Percentiles rank a stretch among this genome's conserved stretches.
Evolutionary conservation across 2,329 filamentous ascomycete species (phyloP).

Genomic region (Paecilomyces formosus): DNA sequence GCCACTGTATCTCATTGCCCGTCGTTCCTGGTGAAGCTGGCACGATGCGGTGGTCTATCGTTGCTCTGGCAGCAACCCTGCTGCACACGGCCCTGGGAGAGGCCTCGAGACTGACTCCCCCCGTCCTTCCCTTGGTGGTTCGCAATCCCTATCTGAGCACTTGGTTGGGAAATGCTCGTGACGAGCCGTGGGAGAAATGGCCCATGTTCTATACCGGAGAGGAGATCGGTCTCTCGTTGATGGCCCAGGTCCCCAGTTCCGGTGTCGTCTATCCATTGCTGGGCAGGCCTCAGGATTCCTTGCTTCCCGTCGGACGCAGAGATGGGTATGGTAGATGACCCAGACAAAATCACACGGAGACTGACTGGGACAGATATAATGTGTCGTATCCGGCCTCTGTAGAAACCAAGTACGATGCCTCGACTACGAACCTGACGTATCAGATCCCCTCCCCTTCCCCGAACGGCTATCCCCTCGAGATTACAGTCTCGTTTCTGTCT

Average conservation of each 20-base stretch:
- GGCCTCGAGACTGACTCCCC: slow-evolving; percentile 51
- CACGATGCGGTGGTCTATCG: slow-evolving; percentile 24
- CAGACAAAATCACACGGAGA: slow-evolving; percentile 4
- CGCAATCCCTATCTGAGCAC: slow-evolving; percentile 69
- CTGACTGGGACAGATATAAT: slow-evolving; percentile 41
- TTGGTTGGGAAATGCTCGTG: slow-evolving; percentile 66
- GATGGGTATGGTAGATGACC: slow-evolving; percentile 26
- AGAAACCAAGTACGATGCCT: slow-evolving; percentile 60
- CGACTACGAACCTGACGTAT: slow-evolving; percentile 63
- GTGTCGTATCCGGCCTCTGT: slow-evolving; percentile 52
- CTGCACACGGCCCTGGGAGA: slow-evolving; percentile 36
- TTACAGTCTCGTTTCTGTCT: slow-evolving; percentile 61
- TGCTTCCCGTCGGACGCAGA: slow-evolving; percentile 26
- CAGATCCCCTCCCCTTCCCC: slow-evolving; percentile 41
- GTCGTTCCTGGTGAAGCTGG: slow-evolving; percentile 5
- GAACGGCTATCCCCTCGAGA: slow-evolving; percentile 37
- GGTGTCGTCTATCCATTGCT: slow-evolving; percentile 56
- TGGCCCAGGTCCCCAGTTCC: slow-evolving; percentile 55
- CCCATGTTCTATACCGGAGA: slow-evolving; percentile 77
- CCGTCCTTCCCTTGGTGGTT: slow-evolving; percentile 66
- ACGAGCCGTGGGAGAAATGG: slow-evolving; percentile 74
- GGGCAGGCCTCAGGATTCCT: slow-evolving; percentile 58
- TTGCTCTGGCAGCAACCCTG: slow-evolving; percentile 22
- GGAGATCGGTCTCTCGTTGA: slow-evolving; percentile 57
- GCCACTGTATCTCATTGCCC: neutral